Evolutionary conservation across 805 yeast genomes (phyloP), one percentile per base, ranked within the genome.

Genomic region (Saccharomycopsis olivae): DNA sequence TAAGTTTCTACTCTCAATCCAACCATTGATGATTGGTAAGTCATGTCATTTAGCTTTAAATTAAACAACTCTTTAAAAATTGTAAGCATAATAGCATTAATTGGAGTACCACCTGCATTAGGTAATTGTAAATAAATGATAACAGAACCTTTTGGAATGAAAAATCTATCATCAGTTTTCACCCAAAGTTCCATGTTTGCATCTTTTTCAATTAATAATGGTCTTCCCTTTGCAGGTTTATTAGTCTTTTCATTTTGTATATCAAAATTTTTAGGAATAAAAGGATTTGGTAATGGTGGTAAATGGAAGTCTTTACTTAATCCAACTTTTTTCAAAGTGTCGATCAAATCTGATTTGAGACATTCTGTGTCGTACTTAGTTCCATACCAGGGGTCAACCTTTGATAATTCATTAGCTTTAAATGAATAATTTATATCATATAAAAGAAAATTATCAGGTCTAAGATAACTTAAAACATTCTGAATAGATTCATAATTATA

Each of bases 141-240:
- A 23, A 87, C 72, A 36, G 73, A 66, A 1, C 92, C 92, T 60
- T 88, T 83, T 36, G 97, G 98, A 14, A 84, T 82, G 65, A 81
- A 75, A 54, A 89, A 83, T 37, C 78, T 75, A 49, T 89, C 95
- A 61, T 89, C 95, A 51, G 80, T 80, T 56, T 89, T 89, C 57
- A 66, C 84, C 97, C 97, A 89, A 28, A 84, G 61, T 50, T 76
- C 78, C 6, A 20, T 27, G 29, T 67, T 58, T 35, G 65, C 65
- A 11, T 68, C 59, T 34, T 68, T 65, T 34, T 70, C 65, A 43
- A 69, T 60, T 40, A 92, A 60, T 30, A 86, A 62, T 28, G 64
- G 63, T 1, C 96, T 96, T 45, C 71, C 72, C 21, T 65, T 66
- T 8, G 52, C 23, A 1, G 33, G n/a, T 18, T 35, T 27, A 9